phyloP scores from a whole-genome alignment of 495 filamentous ascomycete genomes.

The Penicillium antarcticum region DNA sequence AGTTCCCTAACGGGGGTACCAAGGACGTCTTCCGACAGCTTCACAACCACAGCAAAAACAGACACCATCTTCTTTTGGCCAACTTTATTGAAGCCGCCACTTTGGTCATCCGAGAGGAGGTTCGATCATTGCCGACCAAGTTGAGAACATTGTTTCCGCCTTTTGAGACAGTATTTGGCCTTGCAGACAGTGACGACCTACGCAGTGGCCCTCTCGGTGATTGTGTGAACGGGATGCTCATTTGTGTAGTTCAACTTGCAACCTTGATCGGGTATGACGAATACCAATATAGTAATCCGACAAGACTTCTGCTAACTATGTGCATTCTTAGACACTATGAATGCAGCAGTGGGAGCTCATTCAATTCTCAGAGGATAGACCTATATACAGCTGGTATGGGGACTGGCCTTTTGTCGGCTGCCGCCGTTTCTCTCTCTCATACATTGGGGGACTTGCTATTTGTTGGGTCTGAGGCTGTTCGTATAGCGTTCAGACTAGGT shows the following conservation, averaged over 20 bases:
- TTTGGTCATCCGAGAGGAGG: slow-evolving; percentile 32
- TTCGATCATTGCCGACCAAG: slow-evolving; percentile 20
- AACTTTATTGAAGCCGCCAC: slow-evolving; percentile 36
- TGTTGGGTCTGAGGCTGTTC: slow-evolving; percentile 26
- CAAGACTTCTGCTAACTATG: background rate
- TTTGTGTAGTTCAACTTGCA: slow-evolving; percentile 32
- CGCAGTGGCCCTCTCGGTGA: slow-evolving; percentile 30
- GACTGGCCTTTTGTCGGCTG: slow-evolving; percentile 34
- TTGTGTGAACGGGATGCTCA: slow-evolving; percentile 35
- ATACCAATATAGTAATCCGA: background rate
- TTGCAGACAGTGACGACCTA: slow-evolving; percentile 27
- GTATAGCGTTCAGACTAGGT: slow-evolving; percentile 37
- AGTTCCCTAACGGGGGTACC: slow-evolving; percentile 39
- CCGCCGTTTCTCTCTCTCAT: slow-evolving; percentile 34
- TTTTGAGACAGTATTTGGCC: slow-evolving; percentile 34
- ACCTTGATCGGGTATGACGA: slow-evolving; percentile 37
- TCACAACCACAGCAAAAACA: slow-evolving; percentile 38
- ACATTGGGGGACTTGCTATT: slow-evolving; percentile 18
- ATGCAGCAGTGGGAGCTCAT: slow-evolving; percentile 19
- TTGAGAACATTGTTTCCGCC: slow-evolving; percentile 28
- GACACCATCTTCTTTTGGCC: slow-evolving; percentile 25
- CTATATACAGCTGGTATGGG: slow-evolving; percentile 25
- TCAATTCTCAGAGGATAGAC: slow-evolving; percentile 8
- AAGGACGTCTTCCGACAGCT: slow-evolving; percentile 37
- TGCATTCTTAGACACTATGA: slow-evolving; percentile 8